phyloP scores from a whole-genome alignment of 2,329 filamentous ascomycete species.

The Karstenula rhodostoma region DNA sequence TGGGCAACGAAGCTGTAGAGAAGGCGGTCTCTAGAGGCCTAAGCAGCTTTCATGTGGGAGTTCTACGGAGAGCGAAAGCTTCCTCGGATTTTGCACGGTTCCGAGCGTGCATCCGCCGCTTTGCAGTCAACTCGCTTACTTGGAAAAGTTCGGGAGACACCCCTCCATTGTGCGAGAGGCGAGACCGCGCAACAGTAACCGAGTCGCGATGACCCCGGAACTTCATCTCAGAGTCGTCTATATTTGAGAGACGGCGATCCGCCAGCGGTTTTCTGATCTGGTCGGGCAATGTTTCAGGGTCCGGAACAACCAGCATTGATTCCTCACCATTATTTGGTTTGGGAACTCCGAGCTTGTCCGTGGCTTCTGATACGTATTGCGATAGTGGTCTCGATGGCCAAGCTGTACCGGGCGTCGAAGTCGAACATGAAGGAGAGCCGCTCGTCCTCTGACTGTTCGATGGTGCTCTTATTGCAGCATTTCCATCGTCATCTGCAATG shows the following conservation, averaged over 20 bases:
- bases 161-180: slow-evolving; percentile 29
- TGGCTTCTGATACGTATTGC: not conserved
- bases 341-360: not conserved
- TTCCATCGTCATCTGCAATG: slow-evolving; percentile 27
- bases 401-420: slow-evolving; percentile 33
- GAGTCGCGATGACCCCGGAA: slow-evolving; percentile 47
- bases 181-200: slow-evolving; percentile 36
- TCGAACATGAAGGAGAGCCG: slow-evolving; percentile 24
- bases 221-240: slow-evolving; percentile 36
- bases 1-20: too few relatives aligned
- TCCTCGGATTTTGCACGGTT: slow-evolving; percentile 28
- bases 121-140: slow-evolving; percentile 36
- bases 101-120: slow-evolving; percentile 36
- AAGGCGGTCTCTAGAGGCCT: too few relatives aligned
- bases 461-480: slow-evolving; percentile 28
- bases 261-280: slow-evolving; percentile 10
- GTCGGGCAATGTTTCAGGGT: slow-evolving; percentile 17
- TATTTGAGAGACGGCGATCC: slow-evolving; percentile 34
- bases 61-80: not conserved
- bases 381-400: slow-evolving; percentile 24
- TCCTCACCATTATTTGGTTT: not conserved
- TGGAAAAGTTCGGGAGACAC: slow-evolving; percentile 31
- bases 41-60: too few relatives aligned
- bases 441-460: slow-evolving; percentile 44
- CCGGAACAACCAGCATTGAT: slow-evolving; percentile 17